Evolutionary conservation across 495 filamentous ascomycete species (phyloP).

Genomic region (Aspergillus avenaceus): DNA sequence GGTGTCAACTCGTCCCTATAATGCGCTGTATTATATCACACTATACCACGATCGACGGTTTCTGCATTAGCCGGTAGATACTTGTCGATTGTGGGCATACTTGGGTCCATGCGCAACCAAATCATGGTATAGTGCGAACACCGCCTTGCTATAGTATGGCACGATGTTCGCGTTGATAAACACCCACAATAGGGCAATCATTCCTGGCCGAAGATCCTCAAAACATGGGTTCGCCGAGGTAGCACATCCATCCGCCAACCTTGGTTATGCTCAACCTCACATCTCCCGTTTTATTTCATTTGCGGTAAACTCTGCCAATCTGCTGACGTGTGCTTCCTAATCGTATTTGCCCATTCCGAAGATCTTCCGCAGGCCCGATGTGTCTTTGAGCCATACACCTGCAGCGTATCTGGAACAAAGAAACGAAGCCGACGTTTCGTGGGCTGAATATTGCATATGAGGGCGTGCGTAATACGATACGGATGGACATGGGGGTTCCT

Average conservation of each 20-base stretch:
- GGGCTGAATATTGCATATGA: no score
- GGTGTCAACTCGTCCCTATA: not conserved
- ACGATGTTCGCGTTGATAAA: not conserved
- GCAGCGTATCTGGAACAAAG: no score
- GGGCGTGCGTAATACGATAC: no score
- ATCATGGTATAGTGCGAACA: not conserved
- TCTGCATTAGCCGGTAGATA: not conserved
- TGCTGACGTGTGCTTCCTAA: not conserved
- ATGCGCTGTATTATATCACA: not conserved
- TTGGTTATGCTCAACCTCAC: not conserved
- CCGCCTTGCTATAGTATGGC: not conserved
- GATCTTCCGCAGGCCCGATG: no score
- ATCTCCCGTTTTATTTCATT: no score
- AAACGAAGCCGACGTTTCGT: no score
- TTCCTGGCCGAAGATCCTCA: not conserved
- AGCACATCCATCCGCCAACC: not conserved
- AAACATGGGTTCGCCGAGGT: not conserved
- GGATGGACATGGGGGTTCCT: no score
- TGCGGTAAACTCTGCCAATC: no score
- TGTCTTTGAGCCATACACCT: no score
- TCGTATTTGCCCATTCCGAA: no score
- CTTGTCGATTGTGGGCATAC: not conserved
- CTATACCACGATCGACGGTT: not conserved
- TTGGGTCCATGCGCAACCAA: not conserved
- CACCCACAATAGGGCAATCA: not conserved